These are phyloP conservation scores for Ilyonectria sp. DNA, from an alignment of 2,329 filamentous ascomycete species.

Conservation along the genomic window DNA sequence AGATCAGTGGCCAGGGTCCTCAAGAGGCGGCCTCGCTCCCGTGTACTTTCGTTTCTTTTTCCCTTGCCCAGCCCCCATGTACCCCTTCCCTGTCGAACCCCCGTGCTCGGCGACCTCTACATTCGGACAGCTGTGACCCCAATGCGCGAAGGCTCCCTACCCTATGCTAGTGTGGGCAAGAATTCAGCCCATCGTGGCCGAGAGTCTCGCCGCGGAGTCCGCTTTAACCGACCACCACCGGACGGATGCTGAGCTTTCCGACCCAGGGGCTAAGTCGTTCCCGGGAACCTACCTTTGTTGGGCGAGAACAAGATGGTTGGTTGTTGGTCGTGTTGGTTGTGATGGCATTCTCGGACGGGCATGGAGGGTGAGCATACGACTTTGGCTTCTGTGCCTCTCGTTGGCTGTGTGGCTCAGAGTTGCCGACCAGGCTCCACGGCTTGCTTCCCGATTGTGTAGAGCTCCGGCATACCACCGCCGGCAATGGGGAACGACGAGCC, in stretches of 20 bases:
- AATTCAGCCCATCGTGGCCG: slow-evolving; percentile 43
- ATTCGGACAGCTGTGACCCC: slow-evolving; percentile 21
- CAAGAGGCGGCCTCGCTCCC: slow-evolving; percentile 9
- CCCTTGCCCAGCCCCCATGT: neutral
- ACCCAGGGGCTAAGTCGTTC: slow-evolving; percentile 21
- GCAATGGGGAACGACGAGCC: slow-evolving; percentile 32
- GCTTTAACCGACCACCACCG: slow-evolving; percentile 37
- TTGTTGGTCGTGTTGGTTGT: slow-evolving; percentile 19
- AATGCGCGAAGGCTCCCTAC: slow-evolving; percentile 27
- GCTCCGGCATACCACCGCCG: slow-evolving; percentile 30
- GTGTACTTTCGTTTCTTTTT: slow-evolving; percentile 9
- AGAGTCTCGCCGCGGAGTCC: slow-evolving; percentile 45
- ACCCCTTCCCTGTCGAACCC: slow-evolving; percentile 5
- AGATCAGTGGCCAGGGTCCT: slow-evolving; percentile 22
- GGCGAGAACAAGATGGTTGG: slow-evolving; percentile 3
- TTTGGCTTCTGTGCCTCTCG: slow-evolving; percentile 23
- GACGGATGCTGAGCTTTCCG: slow-evolving; percentile 19
- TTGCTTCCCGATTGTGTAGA: slow-evolving; percentile 28
- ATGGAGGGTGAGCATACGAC: slow-evolving; percentile 29
- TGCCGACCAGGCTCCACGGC: slow-evolving; percentile 24
- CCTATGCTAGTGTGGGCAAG: slow-evolving; percentile 35
- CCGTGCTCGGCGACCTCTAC: slow-evolving; percentile 26
- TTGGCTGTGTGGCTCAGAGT: slow-evolving; percentile 18
- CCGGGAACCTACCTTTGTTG: slow-evolving; percentile 9
- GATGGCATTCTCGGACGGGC: slow-evolving; percentile 1